Conservation (phyloP, 2,329 filamentous ascomycete species). For the Colletotrichum tropicicola region DNA sequence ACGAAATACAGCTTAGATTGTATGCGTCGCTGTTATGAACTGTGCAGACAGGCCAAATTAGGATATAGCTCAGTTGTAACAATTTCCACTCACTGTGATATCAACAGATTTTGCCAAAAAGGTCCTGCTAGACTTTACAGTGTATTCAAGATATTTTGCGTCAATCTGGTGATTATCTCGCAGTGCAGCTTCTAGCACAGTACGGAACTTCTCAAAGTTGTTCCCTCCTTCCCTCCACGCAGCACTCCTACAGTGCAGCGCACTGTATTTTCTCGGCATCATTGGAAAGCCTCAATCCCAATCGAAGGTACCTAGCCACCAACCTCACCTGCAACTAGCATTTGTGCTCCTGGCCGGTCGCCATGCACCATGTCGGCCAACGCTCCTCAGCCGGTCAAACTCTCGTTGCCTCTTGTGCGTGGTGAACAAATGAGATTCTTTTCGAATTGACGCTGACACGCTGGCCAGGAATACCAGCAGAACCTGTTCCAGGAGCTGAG, state of each 20-base stretch:
- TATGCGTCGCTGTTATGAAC: background rate
- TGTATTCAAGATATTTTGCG: too few relatives aligned
- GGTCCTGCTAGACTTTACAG: too few relatives aligned
- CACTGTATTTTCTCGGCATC: background rate
- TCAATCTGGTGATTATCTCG: too few relatives aligned
- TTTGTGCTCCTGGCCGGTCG: background rate
- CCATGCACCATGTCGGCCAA: constrained; percentile 44
- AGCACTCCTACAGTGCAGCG: background rate
- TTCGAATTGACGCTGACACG: background rate
- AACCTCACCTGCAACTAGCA: background rate
- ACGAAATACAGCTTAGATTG: background rate
- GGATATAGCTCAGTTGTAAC: too few relatives aligned
- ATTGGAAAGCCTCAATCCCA: too few relatives aligned
- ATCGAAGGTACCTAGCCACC: background rate
- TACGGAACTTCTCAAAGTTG: background rate
- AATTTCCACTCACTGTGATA: background rate
- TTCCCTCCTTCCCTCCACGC: background rate
- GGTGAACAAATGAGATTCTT: background rate
- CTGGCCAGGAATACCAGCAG: constrained; percentile 83
- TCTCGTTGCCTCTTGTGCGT: constrained; percentile 77
- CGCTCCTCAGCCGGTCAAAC: constrained; percentile 77
- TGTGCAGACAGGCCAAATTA: too few relatives aligned
- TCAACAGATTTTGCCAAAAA: too few relatives aligned
- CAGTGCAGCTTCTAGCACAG: too few relatives aligned
- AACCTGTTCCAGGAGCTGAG: constrained; percentile 91